Conservation (phyloP, 306 rosid species). For the Cercis canadensis region DNA sequence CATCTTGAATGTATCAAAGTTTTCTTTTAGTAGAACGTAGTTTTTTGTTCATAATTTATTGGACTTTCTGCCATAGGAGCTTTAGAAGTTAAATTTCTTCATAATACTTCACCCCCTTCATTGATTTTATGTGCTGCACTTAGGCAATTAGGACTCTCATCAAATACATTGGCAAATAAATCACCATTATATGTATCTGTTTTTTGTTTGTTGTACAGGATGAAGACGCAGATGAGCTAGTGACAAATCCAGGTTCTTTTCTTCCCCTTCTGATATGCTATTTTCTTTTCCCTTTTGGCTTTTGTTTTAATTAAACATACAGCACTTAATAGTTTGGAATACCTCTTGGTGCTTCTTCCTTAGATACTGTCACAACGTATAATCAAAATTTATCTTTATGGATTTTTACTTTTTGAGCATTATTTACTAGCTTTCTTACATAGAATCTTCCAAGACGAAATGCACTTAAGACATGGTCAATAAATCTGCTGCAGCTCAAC, state of each 20-base stretch:
- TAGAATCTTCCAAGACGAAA: slow-evolving; percentile 12
- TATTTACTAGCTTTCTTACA: slow-evolving; percentile 3
- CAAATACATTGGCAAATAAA: background rate
- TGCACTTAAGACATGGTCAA: slow-evolving; percentile 26
- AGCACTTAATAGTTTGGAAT: slow-evolving; percentile 19
- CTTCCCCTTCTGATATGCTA: slow-evolving; percentile 31
- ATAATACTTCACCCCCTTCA: background rate
- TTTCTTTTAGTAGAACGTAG: slow-evolving; percentile 13
- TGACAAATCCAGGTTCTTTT: slow-evolving; percentile 68
- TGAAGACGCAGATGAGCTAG: slow-evolving; percentile 71
- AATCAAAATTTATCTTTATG: background rate
- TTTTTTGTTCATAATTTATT: slow-evolving; percentile 6
- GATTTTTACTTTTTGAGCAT: slow-evolving; percentile 33
- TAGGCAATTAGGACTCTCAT: slow-evolving; percentile 18
- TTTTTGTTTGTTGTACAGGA: slow-evolving; percentile 65
- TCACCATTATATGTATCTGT: slow-evolving; percentile 29
- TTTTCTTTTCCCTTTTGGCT: slow-evolving; percentile 16
- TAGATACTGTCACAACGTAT: background rate
- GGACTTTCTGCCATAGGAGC: slow-evolving; percentile 10
- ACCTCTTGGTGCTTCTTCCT: slow-evolving; percentile 32
- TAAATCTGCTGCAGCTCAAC: slow-evolving; percentile 77
- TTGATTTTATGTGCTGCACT: slow-evolving; percentile 12
- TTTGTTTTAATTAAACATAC: slow-evolving; percentile 15
- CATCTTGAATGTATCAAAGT: slow-evolving; percentile 12
- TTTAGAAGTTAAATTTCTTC: slow-evolving; percentile 33